These are phyloP conservation scores for Vanderwaltozyma polyspora DNA, from an alignment of 805 yeast genomes.

Conservation along the genomic window DNA sequence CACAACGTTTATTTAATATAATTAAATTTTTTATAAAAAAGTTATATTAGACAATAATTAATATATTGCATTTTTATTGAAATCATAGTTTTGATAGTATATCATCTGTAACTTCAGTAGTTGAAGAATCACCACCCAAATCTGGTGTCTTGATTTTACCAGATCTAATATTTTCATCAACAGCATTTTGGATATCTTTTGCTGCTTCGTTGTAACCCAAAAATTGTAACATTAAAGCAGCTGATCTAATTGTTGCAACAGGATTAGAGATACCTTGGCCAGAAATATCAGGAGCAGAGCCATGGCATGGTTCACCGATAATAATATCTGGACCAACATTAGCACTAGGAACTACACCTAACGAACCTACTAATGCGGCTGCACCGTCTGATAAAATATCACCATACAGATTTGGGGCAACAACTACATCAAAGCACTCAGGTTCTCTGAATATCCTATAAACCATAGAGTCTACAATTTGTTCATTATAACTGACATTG, in stretches of 20 bases:
- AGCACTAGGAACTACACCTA: conserved; percentile 97
- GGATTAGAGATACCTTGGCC: conserved; percentile 94
- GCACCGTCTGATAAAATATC: conserved; percentile 97
- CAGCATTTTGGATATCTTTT: conserved; percentile 84
- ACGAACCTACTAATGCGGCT: conserved; percentile 93
- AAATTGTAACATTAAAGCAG: conserved; percentile 95
- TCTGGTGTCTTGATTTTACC: conserved; percentile 78
- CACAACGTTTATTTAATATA: too few species aligned
- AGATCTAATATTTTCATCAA: conserved; percentile 81
- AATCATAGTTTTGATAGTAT: conserved; percentile 38
- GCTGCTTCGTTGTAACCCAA: conserved; percentile 87
- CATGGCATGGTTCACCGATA: conserved; percentile 98
- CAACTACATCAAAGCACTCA: conserved; percentile 91
- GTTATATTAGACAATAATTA: too few species aligned
- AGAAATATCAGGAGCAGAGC: conserved; percentile 97
- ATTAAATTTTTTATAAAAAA: too few species aligned
- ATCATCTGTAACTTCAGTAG: conserved; percentile 81
- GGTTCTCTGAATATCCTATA: conserved; percentile 99
- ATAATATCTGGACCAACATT: conserved; percentile 94
- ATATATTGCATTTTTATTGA: too few species aligned
- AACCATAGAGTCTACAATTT: conserved; percentile 98
- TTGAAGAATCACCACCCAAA: conserved; percentile 80
- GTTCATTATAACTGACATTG: conserved; percentile 69
- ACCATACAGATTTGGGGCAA: conserved; percentile 97
- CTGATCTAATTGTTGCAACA: conserved; percentile 93